Conservation (phyloP, 805 yeast species). For the Cyberlindnera bimundalis region DNA sequence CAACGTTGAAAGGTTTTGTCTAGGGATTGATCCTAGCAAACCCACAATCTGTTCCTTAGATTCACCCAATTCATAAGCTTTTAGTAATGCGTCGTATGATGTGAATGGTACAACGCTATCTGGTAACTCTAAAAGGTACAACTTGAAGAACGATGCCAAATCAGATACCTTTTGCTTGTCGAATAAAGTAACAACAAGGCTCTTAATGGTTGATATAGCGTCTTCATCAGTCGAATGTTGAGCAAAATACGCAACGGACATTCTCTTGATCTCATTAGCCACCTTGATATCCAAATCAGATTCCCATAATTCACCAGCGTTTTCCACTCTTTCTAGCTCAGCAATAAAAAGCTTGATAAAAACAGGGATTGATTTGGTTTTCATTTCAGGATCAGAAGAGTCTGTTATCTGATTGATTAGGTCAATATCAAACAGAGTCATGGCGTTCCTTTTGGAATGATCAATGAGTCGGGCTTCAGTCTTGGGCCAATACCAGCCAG, state of each 20-base stretch:
- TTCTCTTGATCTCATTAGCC: slow-evolving; percentile 20
- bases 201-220: neutral
- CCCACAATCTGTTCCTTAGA: slow-evolving; percentile 6
- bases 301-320: slow-evolving; percentile 12
- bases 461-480: slow-evolving; percentile 14
- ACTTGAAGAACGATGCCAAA: slow-evolving; percentile 42
- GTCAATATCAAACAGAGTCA: slow-evolving; percentile 24
- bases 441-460: neutral
- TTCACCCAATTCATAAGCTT: slow-evolving; percentile 12
- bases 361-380: slow-evolving; percentile 20
- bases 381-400: slow-evolving; percentile 6
- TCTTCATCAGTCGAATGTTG: neutral
- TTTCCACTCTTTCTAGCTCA: slow-evolving; percentile 9
- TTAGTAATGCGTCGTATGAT: slow-evolving; percentile 25
- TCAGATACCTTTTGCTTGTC: slow-evolving; percentile 12
- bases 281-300: slow-evolving; percentile 17
- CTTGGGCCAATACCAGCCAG: slow-evolving; percentile 30
- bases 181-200: slow-evolving; percentile 12
- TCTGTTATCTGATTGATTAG: slow-evolving; percentile 18
- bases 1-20: slow-evolving; percentile 29
- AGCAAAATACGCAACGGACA: neutral
- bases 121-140: slow-evolving; percentile 57
- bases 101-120: slow-evolving; percentile 48
- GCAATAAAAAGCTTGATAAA: slow-evolving; percentile 13
- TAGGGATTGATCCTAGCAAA: slow-evolving; percentile 27